Evolutionary conservation across 2,329 filamentous ascomycete genomes (phyloP), one percentile per base, ranked within the genome.

Genomic region (Sordariomycetes sp.): DNA sequence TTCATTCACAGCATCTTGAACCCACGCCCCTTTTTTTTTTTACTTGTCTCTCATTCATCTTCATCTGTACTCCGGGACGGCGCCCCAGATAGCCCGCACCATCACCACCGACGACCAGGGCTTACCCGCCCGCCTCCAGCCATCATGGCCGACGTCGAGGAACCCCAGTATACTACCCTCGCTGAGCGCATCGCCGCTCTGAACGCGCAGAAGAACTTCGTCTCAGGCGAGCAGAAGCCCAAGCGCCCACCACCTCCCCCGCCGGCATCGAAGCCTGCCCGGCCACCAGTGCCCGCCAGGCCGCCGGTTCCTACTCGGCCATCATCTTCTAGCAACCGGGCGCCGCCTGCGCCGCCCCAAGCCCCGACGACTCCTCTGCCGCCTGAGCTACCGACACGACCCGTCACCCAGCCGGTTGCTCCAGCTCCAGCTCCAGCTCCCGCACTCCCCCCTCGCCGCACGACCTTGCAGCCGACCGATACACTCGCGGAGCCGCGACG

Each of bases 121-220:
- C 20, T 20, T 10, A 12, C 22, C 45, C 45, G 22, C 22, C 45
- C 45, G 22, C 20, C 20, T 20, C 34, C 25, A 51, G 22, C 42
- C 34, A 61, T 55, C 59, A 85, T 85, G 82, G 74, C 80, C 8
- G 82, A 85, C 56, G 72, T 76, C 52, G 79, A 84, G 63, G 82
- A 85, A 64, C 80, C 80, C 45, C 78, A 78, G 60, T 84, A 82
- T 67, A 82, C 72, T 59, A 78, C 77, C 8, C 74, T 86, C 28
- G 76, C 79, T 4, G 80, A 84, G 67, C 76, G 82, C 56, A 85
- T 85, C 61, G 81, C 82, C 10, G 82, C 82, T 34, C 74, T 86
- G 61, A 85, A 85, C 62, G 70, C 73, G 64, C 77, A 84, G 67
- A 80, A 80, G 68, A 80, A 79, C 71, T 80, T 85, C 58, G n/a